These are phyloP conservation scores for Prinsepia uniflora DNA, from an alignment of 306 rosid genomes.

Conservation along the genomic window DNA sequence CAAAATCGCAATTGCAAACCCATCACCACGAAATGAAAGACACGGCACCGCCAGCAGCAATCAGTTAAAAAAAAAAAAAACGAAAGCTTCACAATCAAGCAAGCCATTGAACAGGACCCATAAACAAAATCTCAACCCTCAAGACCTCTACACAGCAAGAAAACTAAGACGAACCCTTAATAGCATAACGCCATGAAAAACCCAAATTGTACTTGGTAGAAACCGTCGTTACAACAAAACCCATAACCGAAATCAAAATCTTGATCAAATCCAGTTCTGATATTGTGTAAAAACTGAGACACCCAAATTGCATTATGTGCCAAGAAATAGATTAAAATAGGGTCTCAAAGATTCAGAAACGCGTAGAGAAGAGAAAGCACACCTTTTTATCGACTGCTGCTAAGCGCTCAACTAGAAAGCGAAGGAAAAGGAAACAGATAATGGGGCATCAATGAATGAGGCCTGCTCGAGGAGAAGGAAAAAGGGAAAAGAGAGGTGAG, in stretches of 20 bases:
- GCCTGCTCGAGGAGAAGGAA: slow-evolving; percentile 11
- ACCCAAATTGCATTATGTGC: slow-evolving; percentile 30
- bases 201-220: slow-evolving; percentile 9
- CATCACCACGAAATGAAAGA: neutral
- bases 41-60: neutral
- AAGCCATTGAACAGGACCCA: slow-evolving; percentile 9
- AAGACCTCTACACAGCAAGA: slow-evolving; percentile 5
- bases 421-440: slow-evolving; percentile 29
- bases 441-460: slow-evolving; percentile 13
- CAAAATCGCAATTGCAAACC: neutral
- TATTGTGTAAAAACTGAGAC: slow-evolving; percentile 23
- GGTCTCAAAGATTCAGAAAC: slow-evolving; percentile 8
- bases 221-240: slow-evolving; percentile 23
- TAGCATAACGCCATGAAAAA: neutral
- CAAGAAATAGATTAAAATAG: neutral
- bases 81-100: neutral
- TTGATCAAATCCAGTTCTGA: slow-evolving; percentile 32
- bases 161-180: slow-evolving; percentile 14
- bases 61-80: neutral
- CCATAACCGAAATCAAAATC: slow-evolving; percentile 34
- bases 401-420: slow-evolving; percentile 32
- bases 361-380: slow-evolving; percentile 11
- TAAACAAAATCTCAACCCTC: slow-evolving; percentile 17
- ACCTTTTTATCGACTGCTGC: slow-evolving; percentile 25
- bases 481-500: neutral